Evolutionary conservation across 192 early-diverging fungal genomes (phyloP), one percentile per base, ranked within the genome.

Genomic region (Mortierella claussenii): DNA sequence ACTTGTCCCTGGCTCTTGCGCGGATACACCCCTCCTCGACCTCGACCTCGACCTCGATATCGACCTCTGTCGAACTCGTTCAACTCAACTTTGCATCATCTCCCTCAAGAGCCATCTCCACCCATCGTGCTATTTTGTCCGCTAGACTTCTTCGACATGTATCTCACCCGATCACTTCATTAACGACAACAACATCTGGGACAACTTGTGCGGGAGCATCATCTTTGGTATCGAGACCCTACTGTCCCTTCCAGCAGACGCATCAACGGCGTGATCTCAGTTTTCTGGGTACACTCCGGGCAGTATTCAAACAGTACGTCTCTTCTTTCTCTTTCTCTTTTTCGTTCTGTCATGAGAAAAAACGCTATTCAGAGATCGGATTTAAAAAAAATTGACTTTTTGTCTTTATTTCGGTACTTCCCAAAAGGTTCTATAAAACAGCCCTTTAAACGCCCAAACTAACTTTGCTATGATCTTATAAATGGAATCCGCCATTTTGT

Each of bases 281-380:
- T 56, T 76, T 76, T 15, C 23, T 76, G 47, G 73, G 73, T 0
- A 76, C 73, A 4, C 59, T 76, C 0, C 58, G 53, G 18, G 73
- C 73, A 0, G 73, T 76, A 2, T 76, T 76, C 28, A 46, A 76
- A 37, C 64, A 76, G 73, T 76, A 76, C 10, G 69, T 23, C 9
- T 37, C 8, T 24, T 46, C 27, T 55, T 55, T 20, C 0, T 11
- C 17, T 13, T 53, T n/a, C n/a, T n/a, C n/a, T n/a, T n/a, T n/a
- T n/a, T n/a, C n/a, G n/a, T n/a, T n/a, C n/a, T n/a, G n/a, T n/a
- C n/a, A n/a, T n/a, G n/a, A n/a, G n/a, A n/a, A n/a, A n/a, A n/a
- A n/a, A n/a, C n/a, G n/a, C n/a, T n/a, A n/a, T n/a, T n/a, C n/a
- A n/a, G n/a, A n/a, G n/a, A n/a, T n/a, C n/a, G n/a, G n/a, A n/a